Evolutionary conservation across 1,284 basidiomycete genomes (phyloP), one percentile per base, ranked within the genome.

Genomic region (Pseudozyma thailandica): DNA sequence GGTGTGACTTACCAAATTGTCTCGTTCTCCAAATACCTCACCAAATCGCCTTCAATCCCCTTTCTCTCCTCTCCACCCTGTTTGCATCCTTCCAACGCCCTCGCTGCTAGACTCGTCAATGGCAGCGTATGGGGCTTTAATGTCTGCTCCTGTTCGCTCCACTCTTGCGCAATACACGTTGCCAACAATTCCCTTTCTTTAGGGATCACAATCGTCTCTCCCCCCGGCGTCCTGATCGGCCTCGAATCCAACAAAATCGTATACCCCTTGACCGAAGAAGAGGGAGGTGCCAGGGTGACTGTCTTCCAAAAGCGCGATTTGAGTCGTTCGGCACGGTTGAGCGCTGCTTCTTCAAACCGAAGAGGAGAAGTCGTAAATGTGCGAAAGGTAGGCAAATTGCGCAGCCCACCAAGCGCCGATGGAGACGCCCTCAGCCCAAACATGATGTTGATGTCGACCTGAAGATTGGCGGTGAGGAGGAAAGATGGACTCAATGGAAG

Each of bases 1-100:
- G 7, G 0, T 47, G 28, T 35, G 70, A 64, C 87, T 57, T 72
- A 94, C 94, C 92, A 94, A 61, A 98, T 89, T 0, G 96, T 94
- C 82, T 99, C 96, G 3, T 95, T 98, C 73, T 97, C 91, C 31
- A 98, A 85, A 84, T 98, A 98, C 68, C 89, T 88, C 49, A 97
- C 82, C 43, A 98, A 83, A 20, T 89, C 87, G n/a, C 87, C 86
- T 28, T 88, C 87, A 26, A 95, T 90, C 51, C 90, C 87, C n/a
- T 83, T 80, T 7, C 90, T 86, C 15, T 88, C 88, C 13, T 88
- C 88, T 26, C 82, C 74, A 39, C 87, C 84, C 42, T 91, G 87
- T 8, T 84, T 80, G 72, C 96, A 86, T 0, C 89, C 87, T 82
- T 99, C 96, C 50, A 98, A 88, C 8, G 94, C 94, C 76, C 95